Conservation (phyloP, 2,329 filamentous ascomycete genomes). For the Sporothrix brunneoviolacea region DNA sequence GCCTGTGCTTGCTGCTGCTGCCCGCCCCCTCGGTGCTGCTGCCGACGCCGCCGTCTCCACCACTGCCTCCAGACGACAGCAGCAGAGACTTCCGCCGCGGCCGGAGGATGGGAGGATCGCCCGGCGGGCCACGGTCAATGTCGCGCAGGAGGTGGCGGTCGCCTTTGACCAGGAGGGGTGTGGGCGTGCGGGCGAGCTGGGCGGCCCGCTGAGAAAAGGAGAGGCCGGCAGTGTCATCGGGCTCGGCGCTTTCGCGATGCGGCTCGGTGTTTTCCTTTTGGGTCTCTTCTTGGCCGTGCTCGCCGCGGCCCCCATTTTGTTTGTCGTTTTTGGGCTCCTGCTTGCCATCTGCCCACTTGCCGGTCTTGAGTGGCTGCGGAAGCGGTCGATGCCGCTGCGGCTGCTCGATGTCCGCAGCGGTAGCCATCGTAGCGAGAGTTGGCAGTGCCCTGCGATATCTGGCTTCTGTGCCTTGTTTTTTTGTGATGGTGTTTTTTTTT, state of each 20-base stretch:
- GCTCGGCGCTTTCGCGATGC: neutral
- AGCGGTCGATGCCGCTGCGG: neutral
- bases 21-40: neutral
- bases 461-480: too few species aligned
- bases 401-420: neutral
- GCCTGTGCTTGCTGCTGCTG: neutral
- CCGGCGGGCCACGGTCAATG: constrained; percentile 34
- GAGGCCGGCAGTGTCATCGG: neutral
- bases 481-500: neutral
- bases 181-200: constrained; percentile 3
- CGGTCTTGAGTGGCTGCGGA: neutral
- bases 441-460: too few species aligned
- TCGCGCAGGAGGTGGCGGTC: constrained; percentile 30
- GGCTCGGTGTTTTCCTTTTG: too few species aligned
- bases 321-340: neutral
- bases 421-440: too few species aligned
- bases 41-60: neutral
- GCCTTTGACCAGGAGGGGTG: constrained; percentile 30
- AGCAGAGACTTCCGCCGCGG: constrained; percentile 23
- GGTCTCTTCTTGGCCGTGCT: too few species aligned
- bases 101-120: constrained; percentile 27
- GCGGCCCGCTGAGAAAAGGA: constrained; percentile 15
- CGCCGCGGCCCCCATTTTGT: neutral
- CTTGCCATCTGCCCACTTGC: neutral
- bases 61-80: neutral